These are phyloP conservation scores for Butyriboletus loyo DNA, from an alignment of 768 basidiomycete genomes.

Conservation along the genomic window DNA sequence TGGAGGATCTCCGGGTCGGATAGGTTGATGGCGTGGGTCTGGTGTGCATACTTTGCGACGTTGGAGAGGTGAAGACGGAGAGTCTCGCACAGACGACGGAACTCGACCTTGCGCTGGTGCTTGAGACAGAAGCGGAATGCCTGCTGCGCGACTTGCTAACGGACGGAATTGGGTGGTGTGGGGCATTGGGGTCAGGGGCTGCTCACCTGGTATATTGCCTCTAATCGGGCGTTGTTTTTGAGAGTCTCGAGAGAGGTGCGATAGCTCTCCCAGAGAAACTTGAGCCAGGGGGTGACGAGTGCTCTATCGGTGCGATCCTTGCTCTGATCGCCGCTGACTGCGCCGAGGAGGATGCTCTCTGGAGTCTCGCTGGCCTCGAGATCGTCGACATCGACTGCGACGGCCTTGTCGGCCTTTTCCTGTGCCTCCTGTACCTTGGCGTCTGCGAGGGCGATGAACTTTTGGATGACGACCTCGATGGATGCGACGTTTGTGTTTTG, in stretches of 20 bases:
- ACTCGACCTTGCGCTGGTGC: slow-evolving; percentile 93
- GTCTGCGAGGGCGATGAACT: slow-evolving; percentile 79
- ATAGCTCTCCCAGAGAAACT: slow-evolving; percentile 99
- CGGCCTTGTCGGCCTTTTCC: slow-evolving; percentile 76
- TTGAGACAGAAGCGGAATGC: slow-evolving; percentile 96
- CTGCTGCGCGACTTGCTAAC: slow-evolving; percentile 90
- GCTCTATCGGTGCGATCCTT: slow-evolving; percentile 94
- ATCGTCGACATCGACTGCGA: slow-evolving; percentile 86
- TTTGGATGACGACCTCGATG: slow-evolving; percentile 88
- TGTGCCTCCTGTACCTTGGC: slow-evolving; percentile 82
- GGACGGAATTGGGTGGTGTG: neutral
- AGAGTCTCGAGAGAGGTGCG: slow-evolving; percentile 92
- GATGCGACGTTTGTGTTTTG: slow-evolving; percentile 89
- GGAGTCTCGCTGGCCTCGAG: slow-evolving; percentile 95
- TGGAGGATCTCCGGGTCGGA: slow-evolving; percentile 93
- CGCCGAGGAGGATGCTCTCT: slow-evolving; percentile 84
- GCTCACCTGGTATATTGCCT: slow-evolving; percentile 89
- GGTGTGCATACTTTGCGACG: slow-evolving; percentile 92
- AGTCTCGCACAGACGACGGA: slow-evolving; percentile 94
- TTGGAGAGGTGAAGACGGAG: slow-evolving; percentile 92
- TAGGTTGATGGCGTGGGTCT: slow-evolving; percentile 92
- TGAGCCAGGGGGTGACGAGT: slow-evolving; percentile 95
- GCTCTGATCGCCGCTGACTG: slow-evolving; percentile 86
- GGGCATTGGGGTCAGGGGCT: fast-evolving
- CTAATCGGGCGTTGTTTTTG: slow-evolving; percentile 91